A percentile compares a stretch with the other conserved stretches of the same genome.
Evolutionary conservation across 2,329 filamentous ascomycete genomes (phyloP).

Genomic region (Epichloe festucae): DNA sequence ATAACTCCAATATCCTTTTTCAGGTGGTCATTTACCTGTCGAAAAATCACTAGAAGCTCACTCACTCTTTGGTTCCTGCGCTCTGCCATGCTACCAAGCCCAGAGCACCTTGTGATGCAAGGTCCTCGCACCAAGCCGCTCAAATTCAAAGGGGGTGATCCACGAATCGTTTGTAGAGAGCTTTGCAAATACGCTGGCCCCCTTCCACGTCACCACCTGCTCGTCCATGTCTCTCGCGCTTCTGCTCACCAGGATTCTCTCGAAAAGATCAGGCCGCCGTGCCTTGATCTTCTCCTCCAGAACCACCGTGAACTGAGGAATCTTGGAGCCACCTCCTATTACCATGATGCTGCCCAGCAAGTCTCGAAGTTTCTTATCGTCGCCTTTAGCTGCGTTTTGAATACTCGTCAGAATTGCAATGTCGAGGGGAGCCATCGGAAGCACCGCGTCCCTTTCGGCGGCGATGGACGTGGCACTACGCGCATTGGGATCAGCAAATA

Average conservation of each 20-base stretch:
- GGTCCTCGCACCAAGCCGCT: constrained; percentile 67
- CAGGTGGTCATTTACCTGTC: neutral
- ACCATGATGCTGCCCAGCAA: constrained; percentile 85
- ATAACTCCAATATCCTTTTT: constrained; percentile 2
- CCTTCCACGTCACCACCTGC: constrained; percentile 97
- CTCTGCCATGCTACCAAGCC: constrained; percentile 33
- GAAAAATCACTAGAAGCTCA: neutral
- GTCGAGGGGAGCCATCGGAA: constrained; percentile 76
- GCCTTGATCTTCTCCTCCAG: constrained; percentile 72
- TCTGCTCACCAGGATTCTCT: constrained; percentile 48
- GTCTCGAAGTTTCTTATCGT: constrained; percentile 87
- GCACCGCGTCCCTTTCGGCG: constrained; percentile 61
- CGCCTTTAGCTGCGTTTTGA: constrained; percentile 70
- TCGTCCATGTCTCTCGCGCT: constrained; percentile 90
- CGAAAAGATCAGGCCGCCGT: constrained; percentile 45
- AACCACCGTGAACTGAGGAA: constrained; percentile 64
- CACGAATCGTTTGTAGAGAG: constrained; percentile 88
- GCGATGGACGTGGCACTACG: constrained; percentile 42
- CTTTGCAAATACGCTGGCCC: constrained; percentile 90
- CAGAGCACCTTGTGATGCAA: constrained; percentile 70
- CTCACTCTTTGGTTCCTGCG: constrained; percentile 7
- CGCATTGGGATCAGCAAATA: constrained; percentile 38
- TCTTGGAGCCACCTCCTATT: constrained; percentile 72
- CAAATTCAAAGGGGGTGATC: constrained; percentile 80
- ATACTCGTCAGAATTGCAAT: constrained; percentile 83